Base-by-base conservation (phyloP, 208 protist genomes). In the Trypanosoma avium region DNA sequence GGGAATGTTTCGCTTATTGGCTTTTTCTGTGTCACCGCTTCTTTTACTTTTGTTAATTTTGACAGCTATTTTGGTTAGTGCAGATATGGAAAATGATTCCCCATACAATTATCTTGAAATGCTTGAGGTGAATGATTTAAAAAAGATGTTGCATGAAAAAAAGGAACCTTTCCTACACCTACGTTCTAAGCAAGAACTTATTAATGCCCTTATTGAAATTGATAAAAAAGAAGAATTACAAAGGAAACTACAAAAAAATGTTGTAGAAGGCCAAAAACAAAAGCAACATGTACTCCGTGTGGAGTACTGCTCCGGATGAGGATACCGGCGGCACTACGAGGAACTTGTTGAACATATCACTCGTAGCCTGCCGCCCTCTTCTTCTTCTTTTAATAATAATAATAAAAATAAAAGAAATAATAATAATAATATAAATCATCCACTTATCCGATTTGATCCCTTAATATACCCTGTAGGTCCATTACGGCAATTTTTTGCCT, bases 301-400 rank as follows among this genome's bases (percentile, higher is more conserved):
- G 53, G 59, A 77, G 62, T 90, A 86, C 63, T 90, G 84, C 55
- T 87, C 75, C 29, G 84, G 84, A 43, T 90, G 84, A 87, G 84
- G 84, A 27, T 90, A 90, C 70, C 75, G 75, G 73, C 82, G 84
- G 78, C 81, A 90, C 74, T 90, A 86, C 73, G 81, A 87, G 35
- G 76, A 90, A 22, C 67, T 85, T 32, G 77, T 61, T 54, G 50
- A 71, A 30, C 49, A 82, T 47, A 54, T 90, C 52, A 21, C 29
- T 43, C 67, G 67, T 55, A 61, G 54, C n/a, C 32, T 73, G 59
- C 54, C 67, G 61, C 67, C 67, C 2, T 30, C 24, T 33, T 6
- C 35, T 3, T 42, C 36, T 15, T n/a, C 12, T 15, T n/a, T 8
- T 15, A 42, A 42, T 9, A 8, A 42, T 15, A 38, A 33, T 6